Evolutionary conservation across 768 basidiomycete species (phyloP).

Genomic region (Pleurotus tuoliensis): DNA sequence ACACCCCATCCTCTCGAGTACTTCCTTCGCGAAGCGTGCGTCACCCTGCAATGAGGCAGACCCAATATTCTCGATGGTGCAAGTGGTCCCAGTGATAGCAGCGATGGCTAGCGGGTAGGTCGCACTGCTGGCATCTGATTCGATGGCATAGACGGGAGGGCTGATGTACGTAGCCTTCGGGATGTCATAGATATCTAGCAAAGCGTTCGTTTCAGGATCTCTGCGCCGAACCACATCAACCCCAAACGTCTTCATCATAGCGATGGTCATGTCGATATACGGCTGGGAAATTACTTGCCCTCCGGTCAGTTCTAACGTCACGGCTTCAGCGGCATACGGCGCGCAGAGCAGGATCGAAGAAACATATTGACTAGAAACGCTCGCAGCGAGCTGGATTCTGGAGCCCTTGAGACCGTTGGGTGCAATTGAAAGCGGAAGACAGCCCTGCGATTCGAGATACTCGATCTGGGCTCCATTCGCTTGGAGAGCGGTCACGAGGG

Average conservation of each 20-base stretch:
- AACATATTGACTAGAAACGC: constrained; percentile 96
- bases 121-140: constrained; percentile 92
- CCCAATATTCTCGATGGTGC: constrained; percentile 92
- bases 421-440: constrained; percentile 83
- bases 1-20: constrained; percentile 95
- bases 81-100: constrained; percentile 94
- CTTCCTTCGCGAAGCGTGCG: constrained; percentile 89
- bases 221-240: constrained; percentile 64
- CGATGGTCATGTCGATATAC: constrained; percentile 99
- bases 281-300: constrained; percentile 97
- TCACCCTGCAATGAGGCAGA: constrained; percentile 93
- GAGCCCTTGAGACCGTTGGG: constrained; percentile 83
- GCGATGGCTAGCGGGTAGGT: constrained; percentile 97
- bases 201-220: constrained; percentile 56
- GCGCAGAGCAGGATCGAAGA: constrained; percentile 96
- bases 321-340: constrained; percentile 82
- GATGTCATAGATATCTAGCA: constrained; percentile 81
- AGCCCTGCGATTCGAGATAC: constrained; percentile 78
- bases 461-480: constrained; percentile 76
- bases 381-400: constrained; percentile 83
- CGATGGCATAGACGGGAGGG: constrained; percentile 82
- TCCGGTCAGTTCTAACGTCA: constrained; percentile 86
- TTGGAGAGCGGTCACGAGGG: constrained; percentile 85
- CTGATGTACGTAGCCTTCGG: constrained; percentile 77
- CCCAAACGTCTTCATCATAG: constrained; percentile 96